A percentile compares a stretch with the other conserved stretches of the same genome.
Evolutionary conservation across 2,329 filamentous ascomycete genomes (phyloP).

Genomic region (Botrytis aclada): DNA sequence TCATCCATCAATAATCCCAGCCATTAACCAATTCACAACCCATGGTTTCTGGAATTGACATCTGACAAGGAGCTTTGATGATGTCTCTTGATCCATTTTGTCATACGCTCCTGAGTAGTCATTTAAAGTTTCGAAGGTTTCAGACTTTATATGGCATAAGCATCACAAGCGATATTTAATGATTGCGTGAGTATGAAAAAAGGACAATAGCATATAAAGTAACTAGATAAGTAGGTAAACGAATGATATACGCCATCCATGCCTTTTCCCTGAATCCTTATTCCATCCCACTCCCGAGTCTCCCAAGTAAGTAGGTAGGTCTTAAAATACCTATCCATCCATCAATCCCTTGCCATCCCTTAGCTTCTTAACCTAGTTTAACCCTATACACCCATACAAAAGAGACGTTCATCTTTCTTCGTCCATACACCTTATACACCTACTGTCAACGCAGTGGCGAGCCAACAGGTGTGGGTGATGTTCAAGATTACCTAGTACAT

Average conservation of each 20-base stretch:
- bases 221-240: conserved; percentile 20
- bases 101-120: not conserved
- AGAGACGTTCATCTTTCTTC: conserved; percentile 9
- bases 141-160: not conserved
- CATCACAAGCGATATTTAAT: not conserved
- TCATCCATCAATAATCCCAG: not conserved
- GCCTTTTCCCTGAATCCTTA: conserved; percentile 25
- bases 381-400: conserved; percentile 28
- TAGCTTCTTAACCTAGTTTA: conserved; percentile 8
- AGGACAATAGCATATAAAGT: not conserved
- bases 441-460: not conserved
- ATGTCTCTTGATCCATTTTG: not conserved
- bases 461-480: conserved; percentile 1
- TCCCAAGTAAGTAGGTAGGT: not conserved
- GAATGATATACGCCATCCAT: conserved; percentile 35
- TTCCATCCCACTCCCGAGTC: not conserved
- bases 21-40: not conserved
- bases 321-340: not conserved
- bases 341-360: conserved; percentile 2
- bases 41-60: not conserved
- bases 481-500: conserved; percentile 20
- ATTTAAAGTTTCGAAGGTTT: not conserved
- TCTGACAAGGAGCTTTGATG: not conserved
- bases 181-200: not conserved
- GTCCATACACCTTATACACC: not conserved